These are phyloP conservation scores for Zalaria sp. DNA, from an alignment of 2,329 filamentous ascomycete genomes.

Conservation along the genomic window DNA sequence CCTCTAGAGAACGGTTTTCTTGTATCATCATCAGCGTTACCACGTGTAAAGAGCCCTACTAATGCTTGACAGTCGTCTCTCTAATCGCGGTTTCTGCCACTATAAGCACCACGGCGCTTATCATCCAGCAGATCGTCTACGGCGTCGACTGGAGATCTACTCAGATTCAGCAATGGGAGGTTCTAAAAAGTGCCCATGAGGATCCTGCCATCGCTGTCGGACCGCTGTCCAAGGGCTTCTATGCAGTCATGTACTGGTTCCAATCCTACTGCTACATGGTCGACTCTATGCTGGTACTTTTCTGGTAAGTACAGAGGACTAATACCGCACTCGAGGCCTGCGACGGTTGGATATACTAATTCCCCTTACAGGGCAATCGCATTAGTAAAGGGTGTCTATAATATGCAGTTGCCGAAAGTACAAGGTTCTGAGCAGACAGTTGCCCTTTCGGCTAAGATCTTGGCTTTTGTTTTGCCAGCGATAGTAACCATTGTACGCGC, in stretches of 20 bases:
- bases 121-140: slow-evolving; percentile 8
- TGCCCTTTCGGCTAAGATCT: slow-evolving; percentile 2
- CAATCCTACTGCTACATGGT: slow-evolving; percentile 9
- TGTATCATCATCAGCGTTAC: slow-evolving; percentile 1
- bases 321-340: too few relatives aligned
- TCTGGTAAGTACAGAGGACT: slow-evolving; percentile 1
- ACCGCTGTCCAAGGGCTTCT: slow-evolving; percentile 8
- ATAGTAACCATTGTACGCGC: slow-evolving; percentile 5
- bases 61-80: slow-evolving; percentile 5
- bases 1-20: slow-evolving; percentile 7
- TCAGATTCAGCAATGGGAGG: slow-evolving; percentile 6
- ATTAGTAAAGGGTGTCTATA: slow-evolving; percentile 8
- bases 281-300: slow-evolving; percentile 4
- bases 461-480: slow-evolving; percentile 6
- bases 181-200: slow-evolving; percentile 3
- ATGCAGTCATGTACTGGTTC: slow-evolving; percentile 9
- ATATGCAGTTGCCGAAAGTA: slow-evolving; percentile 3
- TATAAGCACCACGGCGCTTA: slow-evolving; percentile 4
- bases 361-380: slow-evolving; percentile 6
- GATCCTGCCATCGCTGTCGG: slow-evolving; percentile 8
- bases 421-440: slow-evolving; percentile 1
- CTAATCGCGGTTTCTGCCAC: slow-evolving; percentile 7
- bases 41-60: neutral
- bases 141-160: slow-evolving; percentile 6
- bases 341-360: neutral